Base-by-base conservation (phyloP, 163 green algal genomes). In the Coccomyxa subellipsoidea region DNA sequence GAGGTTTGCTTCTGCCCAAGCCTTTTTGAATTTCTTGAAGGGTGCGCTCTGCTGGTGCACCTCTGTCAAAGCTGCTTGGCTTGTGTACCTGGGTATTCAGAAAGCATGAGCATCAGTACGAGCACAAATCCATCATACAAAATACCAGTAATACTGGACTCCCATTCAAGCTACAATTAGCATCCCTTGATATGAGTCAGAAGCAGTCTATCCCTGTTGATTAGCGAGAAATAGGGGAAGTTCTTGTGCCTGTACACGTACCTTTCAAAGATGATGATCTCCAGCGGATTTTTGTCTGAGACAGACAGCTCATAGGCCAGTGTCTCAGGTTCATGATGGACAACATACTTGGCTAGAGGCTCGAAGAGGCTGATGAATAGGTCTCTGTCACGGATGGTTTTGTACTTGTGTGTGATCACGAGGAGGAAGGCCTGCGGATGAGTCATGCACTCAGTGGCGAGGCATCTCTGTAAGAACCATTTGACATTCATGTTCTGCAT, bases 211-310 rank as follows among this genome's bases (percentile, higher is more conserved):
- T n/a, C n/a, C n/a, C n/a, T n/a, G n/a, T n/a, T n/a, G n/a, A n/a
- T n/a, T n/a, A n/a, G n/a, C n/a, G n/a, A n/a, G n/a, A n/a, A n/a
- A n/a, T n/a, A n/a, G n/a, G n/a, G n/a, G n/a, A n/a, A n/a, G n/a
- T n/a, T n/a, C n/a, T n/a, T n/a, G n/a, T n/a, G 18, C 47, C 47
- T 18, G 12, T 66, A 32, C 4, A 25, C 35, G 29, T 39, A 86
- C 83, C 83, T 81, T 37, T 86, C 83, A 70, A 79, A 84, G 59
- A 73, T 71, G 0, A 84, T 31, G 7, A 86, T 69, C 54, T 83
- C 73, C 21, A 82, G 54, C 15, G 83, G 83, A 75, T 84, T 75
- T 54, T 82, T 80, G 59, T 86, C 83, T 39, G 83, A 59, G 8
- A 84, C 66, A 25, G 79, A 39, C 23, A 80, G 34, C 59, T 86